Percentiles rank a stretch among this genome's conserved stretches.
Evolutionary conservation across 2,329 filamentous ascomycete species (phyloP).

Genomic region (Alternaria tenuissima): DNA sequence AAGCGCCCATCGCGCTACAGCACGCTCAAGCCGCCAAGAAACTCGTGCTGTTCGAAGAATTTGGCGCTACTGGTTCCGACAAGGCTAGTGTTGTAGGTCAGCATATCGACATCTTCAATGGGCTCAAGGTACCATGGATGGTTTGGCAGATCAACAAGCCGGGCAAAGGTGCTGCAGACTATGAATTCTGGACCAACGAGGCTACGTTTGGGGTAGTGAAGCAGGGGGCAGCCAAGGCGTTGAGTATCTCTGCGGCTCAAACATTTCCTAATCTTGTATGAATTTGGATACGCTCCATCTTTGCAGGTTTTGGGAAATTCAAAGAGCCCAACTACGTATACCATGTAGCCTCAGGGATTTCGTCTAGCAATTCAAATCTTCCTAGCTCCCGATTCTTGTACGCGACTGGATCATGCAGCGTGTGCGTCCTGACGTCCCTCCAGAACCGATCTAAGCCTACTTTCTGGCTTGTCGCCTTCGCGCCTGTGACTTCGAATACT

Average conservation of each 20-base stretch:
- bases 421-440: conserved; percentile 72
- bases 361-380: conserved; percentile 63
- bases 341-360: conserved; percentile 68
- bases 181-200: conserved; percentile 18
- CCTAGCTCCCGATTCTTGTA: conserved; percentile 72
- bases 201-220: conserved; percentile 6
- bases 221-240: background rate
- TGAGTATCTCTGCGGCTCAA: background rate
- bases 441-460: conserved; percentile 71
- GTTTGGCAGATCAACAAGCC: conserved; percentile 18
- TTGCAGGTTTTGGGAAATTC: background rate
- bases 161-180: conserved; percentile 13
- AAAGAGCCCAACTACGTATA: conserved; percentile 59
- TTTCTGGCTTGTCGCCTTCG: conserved; percentile 65
- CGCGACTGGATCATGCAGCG: conserved; percentile 71
- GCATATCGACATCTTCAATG: conserved; percentile 16
- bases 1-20: conserved; percentile 10
- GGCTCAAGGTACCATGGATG: conserved; percentile 12
- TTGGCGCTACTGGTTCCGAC: conserved; percentile 8
- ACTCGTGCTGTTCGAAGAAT: conserved; percentile 14
- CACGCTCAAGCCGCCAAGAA: conserved; percentile 10
- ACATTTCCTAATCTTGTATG: background rate
- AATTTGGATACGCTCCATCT: background rate
- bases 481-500: conserved; percentile 70
- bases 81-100: conserved; percentile 7